Evolutionary conservation across 352 stramenopile species (phyloP).

Genomic region (Peronospora belbahrii): DNA sequence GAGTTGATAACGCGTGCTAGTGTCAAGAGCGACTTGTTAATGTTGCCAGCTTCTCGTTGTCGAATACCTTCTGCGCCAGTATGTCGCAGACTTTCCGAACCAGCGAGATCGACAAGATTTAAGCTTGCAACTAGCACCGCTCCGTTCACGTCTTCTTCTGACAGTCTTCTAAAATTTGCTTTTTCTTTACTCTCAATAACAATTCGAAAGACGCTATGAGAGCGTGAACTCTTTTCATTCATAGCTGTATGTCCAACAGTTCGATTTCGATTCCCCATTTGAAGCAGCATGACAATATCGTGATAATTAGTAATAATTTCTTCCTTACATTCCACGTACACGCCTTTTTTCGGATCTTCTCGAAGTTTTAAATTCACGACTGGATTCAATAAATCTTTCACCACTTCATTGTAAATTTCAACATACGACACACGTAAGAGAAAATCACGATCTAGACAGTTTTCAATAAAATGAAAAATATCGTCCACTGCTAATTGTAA

Average conservation of each 20-base stretch:
- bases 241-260: conserved; percentile 66
- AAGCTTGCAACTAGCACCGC: conserved; percentile 91
- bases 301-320: conserved; percentile 86
- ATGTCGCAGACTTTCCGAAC: conserved; percentile 93
- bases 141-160: conserved; percentile 64
- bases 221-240: conserved; percentile 77
- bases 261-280: conserved; percentile 57
- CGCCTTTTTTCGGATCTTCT: conserved; percentile 91
- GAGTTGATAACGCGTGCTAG: conserved; percentile 92
- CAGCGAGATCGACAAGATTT: conserved; percentile 96
- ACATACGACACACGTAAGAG: conserved; percentile 95
- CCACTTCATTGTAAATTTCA: conserved; percentile 99
- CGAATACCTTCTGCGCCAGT: conserved; percentile 91
- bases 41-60: conserved; percentile 94
- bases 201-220: conserved; percentile 78
- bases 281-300: conserved; percentile 49
- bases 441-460: conserved; percentile 87
- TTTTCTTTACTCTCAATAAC: conserved; percentile 81
- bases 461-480: conserved; percentile 88
- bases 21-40: conserved; percentile 95
- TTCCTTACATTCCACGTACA: conserved; percentile 96
- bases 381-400: conserved; percentile 91
- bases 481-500: conserved; percentile 91
- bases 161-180: conserved; percentile 30
- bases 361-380: conserved; percentile 69